Percentiles rank a stretch among this genome's conserved stretches.
Evolutionary conservation across 305 asterid genomes (phyloP).

Genomic region (Solanum hybrid): DNA sequence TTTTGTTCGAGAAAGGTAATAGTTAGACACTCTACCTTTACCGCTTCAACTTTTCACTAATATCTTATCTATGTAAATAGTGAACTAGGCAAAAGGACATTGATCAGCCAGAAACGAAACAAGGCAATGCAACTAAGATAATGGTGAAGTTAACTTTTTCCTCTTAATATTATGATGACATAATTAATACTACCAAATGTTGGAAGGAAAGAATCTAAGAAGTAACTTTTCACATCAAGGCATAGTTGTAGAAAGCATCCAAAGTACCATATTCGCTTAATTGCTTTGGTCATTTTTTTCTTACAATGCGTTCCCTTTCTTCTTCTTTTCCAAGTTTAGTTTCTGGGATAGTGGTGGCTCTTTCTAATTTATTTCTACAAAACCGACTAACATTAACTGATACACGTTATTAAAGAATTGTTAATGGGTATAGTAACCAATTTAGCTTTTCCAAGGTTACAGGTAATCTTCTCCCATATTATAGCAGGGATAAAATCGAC

Average conservation of each 20-base stretch:
- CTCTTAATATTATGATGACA: background rate
- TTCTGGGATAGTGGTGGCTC: background rate
- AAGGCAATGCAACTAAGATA: background rate
- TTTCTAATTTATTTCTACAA: background rate
- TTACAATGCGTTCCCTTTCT: background rate
- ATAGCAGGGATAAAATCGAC: background rate
- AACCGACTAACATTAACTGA: background rate
- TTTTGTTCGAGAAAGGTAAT: background rate
- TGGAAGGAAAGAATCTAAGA: background rate
- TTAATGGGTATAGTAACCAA: background rate
- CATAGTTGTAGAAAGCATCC: background rate
- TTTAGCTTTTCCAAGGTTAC: background rate
- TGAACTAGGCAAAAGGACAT: background rate
- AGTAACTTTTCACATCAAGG: background rate
- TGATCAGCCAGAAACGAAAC: background rate
- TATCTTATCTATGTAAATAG: background rate
- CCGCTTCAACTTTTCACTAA: background rate
- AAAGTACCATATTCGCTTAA: background rate
- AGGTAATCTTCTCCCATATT: background rate
- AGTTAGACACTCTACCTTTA: background rate
- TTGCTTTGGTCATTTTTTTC: background rate
- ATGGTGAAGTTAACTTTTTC: background rate
- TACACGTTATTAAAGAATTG: background rate
- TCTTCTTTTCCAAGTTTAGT: background rate
- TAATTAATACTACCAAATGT: background rate